These are phyloP conservation scores for Diversispora epigaea DNA, from an alignment of 192 early-diverging fungal species.

Conservation along the genomic window DNA sequence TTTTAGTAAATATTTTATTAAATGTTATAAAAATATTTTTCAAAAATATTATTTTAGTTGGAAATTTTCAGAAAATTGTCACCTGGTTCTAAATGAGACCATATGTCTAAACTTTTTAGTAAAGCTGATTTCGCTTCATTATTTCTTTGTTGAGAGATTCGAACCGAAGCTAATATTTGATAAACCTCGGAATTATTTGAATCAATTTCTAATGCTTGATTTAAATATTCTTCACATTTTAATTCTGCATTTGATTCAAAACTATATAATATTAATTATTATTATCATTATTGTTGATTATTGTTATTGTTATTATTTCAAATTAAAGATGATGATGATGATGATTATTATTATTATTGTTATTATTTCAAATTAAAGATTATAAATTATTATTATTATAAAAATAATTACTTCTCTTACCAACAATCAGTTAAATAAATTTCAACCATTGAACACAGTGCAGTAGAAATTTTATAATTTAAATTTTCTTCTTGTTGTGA, in stretches of 20 bases:
- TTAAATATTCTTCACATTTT: constrained; percentile 73
- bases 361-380: background rate
- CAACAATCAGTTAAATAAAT: constrained; percentile 98
- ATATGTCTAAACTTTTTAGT: constrained; percentile 67
- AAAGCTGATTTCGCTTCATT: constrained; percentile 77
- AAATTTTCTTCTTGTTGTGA: constrained; percentile 34
- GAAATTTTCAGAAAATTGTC: background rate
- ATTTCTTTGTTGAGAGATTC: constrained; percentile 77
- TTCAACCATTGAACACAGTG: constrained; percentile 92
- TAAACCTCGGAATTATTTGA: constrained; percentile 79
- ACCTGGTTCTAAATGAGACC: constrained; percentile 60
- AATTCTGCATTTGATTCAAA: constrained; percentile 89
- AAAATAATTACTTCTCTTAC: constrained; percentile 45
- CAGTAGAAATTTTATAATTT: constrained; percentile 71
- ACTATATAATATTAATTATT: constrained; percentile 38
- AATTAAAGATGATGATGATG: background rate
- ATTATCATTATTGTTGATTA: background rate
- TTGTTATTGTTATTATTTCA: too few species aligned
- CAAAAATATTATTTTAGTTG: background rate
- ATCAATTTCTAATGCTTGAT: constrained; percentile 66
- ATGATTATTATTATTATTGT: background rate
- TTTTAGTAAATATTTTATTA: too few species aligned
- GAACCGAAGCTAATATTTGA: constrained; percentile 86
- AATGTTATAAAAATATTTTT: background rate
- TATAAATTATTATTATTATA: background rate